These are phyloP conservation scores for Aspergillus arachidicola DNA, from an alignment of 2,329 filamentous ascomycete genomes.

Conservation along the genomic window DNA sequence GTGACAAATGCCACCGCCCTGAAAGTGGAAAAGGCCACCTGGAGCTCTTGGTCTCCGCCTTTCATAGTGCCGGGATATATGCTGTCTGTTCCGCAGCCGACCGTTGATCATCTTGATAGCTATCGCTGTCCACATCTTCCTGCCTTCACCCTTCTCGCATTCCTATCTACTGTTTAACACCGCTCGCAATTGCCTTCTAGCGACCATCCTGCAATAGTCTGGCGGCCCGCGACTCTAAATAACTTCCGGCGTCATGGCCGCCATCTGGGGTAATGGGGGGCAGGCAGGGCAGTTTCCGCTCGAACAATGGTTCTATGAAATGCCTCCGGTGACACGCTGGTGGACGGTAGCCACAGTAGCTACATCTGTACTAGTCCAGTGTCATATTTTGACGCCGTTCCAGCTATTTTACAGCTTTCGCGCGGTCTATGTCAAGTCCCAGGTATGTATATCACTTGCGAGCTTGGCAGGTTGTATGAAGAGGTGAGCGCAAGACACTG, in stretches of 20 bases:
- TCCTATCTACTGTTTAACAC: background rate
- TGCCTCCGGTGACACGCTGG: slow-evolving; percentile 93
- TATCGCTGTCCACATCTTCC: background rate
- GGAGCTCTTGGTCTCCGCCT: slow-evolving; percentile 12
- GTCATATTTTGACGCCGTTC: slow-evolving; percentile 86
- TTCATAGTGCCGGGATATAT: background rate
- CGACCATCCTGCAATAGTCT: background rate
- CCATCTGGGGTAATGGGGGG: slow-evolving; percentile 47
- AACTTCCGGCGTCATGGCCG: slow-evolving; percentile 39
- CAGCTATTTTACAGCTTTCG: slow-evolving; percentile 97
- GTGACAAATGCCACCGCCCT: slow-evolving; percentile 7
- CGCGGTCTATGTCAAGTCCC: slow-evolving; percentile 85
- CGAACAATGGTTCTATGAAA: slow-evolving; percentile 98
- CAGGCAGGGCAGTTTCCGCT: slow-evolving; percentile 70
- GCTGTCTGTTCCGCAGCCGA: background rate
- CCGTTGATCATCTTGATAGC: background rate
- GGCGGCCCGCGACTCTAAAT: background rate
- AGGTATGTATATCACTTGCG: slow-evolving; percentile 61
- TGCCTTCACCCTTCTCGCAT: background rate
- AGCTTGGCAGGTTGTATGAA: background rate
- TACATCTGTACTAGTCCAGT: slow-evolving; percentile 88
- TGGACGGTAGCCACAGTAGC: slow-evolving; percentile 94
- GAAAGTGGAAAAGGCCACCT: slow-evolving; percentile 28
- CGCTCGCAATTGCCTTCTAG: background rate
- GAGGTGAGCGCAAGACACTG: slow-evolving; percentile 11